Evolutionary conservation across 768 basidiomycete species (phyloP).

Genomic region (Leccinum longicurvipes): DNA sequence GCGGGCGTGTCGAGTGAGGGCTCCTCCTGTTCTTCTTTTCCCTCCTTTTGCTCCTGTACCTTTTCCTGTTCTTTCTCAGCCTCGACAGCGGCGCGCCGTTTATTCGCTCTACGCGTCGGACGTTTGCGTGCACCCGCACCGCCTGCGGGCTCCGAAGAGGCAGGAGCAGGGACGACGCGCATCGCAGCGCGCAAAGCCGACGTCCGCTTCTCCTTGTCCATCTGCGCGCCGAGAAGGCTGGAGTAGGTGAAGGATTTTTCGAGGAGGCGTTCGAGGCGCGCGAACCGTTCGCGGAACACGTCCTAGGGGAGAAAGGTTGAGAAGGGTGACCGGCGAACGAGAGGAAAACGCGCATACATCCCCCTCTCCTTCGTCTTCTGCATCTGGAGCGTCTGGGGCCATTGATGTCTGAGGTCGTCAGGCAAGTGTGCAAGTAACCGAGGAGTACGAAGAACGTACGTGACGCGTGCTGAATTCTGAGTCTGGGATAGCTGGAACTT

Average conservation of each 20-base stretch:
- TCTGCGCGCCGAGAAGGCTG: conserved; percentile 63
- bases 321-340: not conserved
- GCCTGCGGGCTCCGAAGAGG: not conserved
- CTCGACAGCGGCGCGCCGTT: conserved; percentile 11
- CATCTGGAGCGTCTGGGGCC: not conserved
- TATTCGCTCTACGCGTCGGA: conserved; percentile 3
- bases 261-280: conserved; percentile 61
- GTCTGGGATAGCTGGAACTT: not conserved
- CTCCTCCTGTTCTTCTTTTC: conserved; percentile 1
- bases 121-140: conserved; percentile 14
- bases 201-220: conserved; percentile 56
- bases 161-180: conserved; percentile 10
- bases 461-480: conserved; percentile 11
- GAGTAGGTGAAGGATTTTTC: conserved; percentile 79
- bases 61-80: not conserved
- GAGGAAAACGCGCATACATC: conserved; percentile 8
- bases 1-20: conserved; percentile 13
- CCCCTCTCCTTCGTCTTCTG: conserved; percentile 12
- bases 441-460: conserved; percentile 11
- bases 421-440: not conserved
- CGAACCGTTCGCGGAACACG: conserved; percentile 49
- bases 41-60: not conserved
- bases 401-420: conserved; percentile 15
- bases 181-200: conserved; percentile 29
- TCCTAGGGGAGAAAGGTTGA: conserved; percentile 20